A percentile compares a stretch with the other conserved stretches of the same genome.
Evolutionary conservation across 176 grass and related monocot species (phyloP).

Genomic region (Oryza meyeriana): DNA sequence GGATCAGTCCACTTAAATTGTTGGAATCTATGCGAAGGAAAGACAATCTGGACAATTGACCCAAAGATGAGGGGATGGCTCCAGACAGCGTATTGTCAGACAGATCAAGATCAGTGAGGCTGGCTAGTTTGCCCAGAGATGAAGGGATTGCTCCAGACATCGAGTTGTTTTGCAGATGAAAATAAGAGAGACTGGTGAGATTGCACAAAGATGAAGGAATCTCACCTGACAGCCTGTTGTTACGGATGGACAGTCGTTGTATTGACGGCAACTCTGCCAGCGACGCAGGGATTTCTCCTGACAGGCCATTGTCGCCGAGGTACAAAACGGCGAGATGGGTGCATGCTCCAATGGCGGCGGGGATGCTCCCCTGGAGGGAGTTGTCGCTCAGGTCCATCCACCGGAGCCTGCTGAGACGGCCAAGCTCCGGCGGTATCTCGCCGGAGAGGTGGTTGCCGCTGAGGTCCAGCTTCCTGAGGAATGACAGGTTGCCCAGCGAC

Average conservation of each 20-base stretch:
- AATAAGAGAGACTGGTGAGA: too few relatives aligned
- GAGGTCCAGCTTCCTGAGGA: conserved; percentile 12
- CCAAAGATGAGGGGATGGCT: conserved; percentile 21
- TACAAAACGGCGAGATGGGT: neutral
- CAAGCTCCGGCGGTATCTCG: conserved; percentile 11
- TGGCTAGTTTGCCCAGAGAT: neutral
- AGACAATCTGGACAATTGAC: neutral
- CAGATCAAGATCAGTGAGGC: neutral
- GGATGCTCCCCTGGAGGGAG: too few relatives aligned
- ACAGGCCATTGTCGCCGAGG: neutral
- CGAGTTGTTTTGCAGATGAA: too few relatives aligned
- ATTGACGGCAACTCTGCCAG: neutral
- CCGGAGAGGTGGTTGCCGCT: too few relatives aligned
- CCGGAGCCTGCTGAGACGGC: too few relatives aligned
- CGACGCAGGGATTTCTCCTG: neutral
- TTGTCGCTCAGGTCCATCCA: too few relatives aligned
- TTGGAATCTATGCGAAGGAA: neutral
- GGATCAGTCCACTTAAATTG: conserved; percentile 28
- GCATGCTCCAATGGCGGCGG: too few relatives aligned
- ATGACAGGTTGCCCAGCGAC: conserved; percentile 31
- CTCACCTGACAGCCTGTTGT: neutral
- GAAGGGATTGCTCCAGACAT: too few relatives aligned
- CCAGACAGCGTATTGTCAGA: neutral
- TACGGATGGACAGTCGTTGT: neutral
- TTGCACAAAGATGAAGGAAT: too few relatives aligned